phyloP scores from a whole-genome alignment of 768 basidiomycete genomes.

The Hygrocybe punicea region DNA sequence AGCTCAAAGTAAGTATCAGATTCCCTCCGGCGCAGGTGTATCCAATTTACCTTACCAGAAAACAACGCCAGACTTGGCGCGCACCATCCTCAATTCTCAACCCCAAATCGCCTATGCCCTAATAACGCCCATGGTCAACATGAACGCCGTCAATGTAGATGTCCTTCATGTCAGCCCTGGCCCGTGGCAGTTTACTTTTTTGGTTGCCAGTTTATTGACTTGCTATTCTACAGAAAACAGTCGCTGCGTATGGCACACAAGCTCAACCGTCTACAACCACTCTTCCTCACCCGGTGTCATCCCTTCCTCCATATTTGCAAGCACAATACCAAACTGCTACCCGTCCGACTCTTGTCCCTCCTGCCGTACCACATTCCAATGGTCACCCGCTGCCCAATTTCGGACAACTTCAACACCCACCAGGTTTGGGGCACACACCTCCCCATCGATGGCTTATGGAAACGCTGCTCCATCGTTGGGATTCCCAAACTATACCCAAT shows the following conservation, averaged over 20 bases:
- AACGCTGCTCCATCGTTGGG: slow-evolving; percentile 14
- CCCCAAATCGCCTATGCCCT: slow-evolving; percentile 76
- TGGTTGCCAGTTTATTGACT: background rate
- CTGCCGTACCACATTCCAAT: slow-evolving; percentile 17
- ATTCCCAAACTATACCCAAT: slow-evolving; percentile 20
- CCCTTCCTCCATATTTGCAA: slow-evolving; percentile 49
- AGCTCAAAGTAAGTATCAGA: slow-evolving; percentile 52
- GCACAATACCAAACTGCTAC: slow-evolving; percentile 36
- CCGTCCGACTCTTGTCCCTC: slow-evolving; percentile 8
- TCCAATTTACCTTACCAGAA: slow-evolving; percentile 41
- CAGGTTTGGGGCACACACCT: background rate
- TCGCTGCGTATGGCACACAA: slow-evolving; percentile 49
- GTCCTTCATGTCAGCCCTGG: slow-evolving; percentile 60
- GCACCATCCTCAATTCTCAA: slow-evolving; percentile 64
- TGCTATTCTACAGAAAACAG: slow-evolving; percentile 48
- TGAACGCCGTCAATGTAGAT: slow-evolving; percentile 70
- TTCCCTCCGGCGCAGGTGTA: background rate
- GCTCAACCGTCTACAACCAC: slow-evolving; percentile 28
- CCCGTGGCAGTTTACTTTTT: background rate
- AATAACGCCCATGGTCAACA: slow-evolving; percentile 72
- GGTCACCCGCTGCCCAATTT: slow-evolving; percentile 14
- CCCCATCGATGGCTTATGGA: background rate
- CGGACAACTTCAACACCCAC: background rate
- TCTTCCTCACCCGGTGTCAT: slow-evolving; percentile 36
- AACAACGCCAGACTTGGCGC: slow-evolving; percentile 69